Evolutionary conservation across 305 asterid genomes (phyloP).

Genomic region (Rubia occidens): DNA sequence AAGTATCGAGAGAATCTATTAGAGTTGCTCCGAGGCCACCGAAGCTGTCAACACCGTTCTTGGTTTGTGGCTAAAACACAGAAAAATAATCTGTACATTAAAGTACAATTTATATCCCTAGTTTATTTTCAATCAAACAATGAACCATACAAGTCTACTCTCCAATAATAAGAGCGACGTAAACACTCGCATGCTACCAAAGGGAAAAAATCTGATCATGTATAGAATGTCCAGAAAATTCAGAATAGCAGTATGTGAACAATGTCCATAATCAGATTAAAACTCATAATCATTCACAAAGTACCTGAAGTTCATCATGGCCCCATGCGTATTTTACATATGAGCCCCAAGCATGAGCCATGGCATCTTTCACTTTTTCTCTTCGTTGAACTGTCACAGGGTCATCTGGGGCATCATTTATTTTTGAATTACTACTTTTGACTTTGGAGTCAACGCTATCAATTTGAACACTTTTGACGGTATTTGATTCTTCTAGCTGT

Average conservation of each 20-base stretch:
- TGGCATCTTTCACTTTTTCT: slow-evolving; percentile 85
- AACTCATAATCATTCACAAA: background rate
- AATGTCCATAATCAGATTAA: background rate
- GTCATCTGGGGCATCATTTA: slow-evolving; percentile 39
- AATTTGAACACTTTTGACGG: slow-evolving; percentile 25
- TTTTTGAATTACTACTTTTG: slow-evolving; percentile 20
- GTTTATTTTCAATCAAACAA: background rate
- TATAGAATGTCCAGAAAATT: background rate
- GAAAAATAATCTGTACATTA: slow-evolving; percentile 12
- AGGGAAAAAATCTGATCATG: background rate
- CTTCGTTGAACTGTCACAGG: slow-evolving; percentile 53
- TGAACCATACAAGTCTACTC: background rate
- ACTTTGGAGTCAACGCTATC: slow-evolving; percentile 21
- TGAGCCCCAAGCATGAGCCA: slow-evolving; percentile 95
- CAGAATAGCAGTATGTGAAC: background rate
- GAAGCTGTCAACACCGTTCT: slow-evolving; percentile 86
- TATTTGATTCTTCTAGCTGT: slow-evolving; percentile 67
- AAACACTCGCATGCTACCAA: background rate
- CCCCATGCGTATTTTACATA: slow-evolving; percentile 99
- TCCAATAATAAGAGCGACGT: background rate
- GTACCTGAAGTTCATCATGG: slow-evolving; percentile 93
- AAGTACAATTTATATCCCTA: slow-evolving; percentile 8
- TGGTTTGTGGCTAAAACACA: slow-evolving; percentile 75
- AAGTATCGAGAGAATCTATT: slow-evolving; percentile 89
- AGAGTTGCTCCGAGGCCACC: slow-evolving; percentile 99